Base-by-base conservation (phyloP, 208 protist genomes). In the Porcisia hertigi region DNA sequence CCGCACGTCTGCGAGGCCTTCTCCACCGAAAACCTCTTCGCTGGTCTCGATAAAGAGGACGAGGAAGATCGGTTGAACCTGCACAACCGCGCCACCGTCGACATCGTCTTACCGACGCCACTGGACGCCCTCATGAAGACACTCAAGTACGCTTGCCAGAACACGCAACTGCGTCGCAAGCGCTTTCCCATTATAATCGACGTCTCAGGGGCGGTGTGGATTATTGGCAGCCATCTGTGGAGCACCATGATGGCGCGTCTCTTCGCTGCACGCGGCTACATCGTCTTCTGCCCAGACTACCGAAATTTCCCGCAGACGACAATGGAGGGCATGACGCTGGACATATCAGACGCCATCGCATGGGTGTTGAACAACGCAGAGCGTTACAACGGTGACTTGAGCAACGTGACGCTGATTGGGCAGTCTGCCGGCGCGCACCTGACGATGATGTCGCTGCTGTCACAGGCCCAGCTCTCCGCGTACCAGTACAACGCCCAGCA, bases 201-300 rank as follows among this genome's bases (percentile, higher is more conserved):
- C 30, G 66, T 97, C 57, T 88, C 73, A 14, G 94, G 94, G 62
- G 92, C 84, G 16, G 89, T 86, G 12, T 97, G 94, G 92, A 97
- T 97, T 81, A 89, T 97, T 64, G 94, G 94, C 8, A 88, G 85
- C 65, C 80, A 95, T 53, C 80, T 95, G 41, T 97, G 94, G 92
- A 86, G 81, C 55, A 87, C 85, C 45, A 84, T 97, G 65, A 75
- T 97, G n/a, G 92, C 91, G 20, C 88, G 91, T 3, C 71, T 96
- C 14, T 76, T 97, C 5, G 85, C 92, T 14, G 77, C 84, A 47
- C 84, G 92, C 54, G 94, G 94, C 49, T 95, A 94, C 84, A 77
- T 96, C 43, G 92, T 96, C 18, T 96, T 97, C 83, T 94, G 89
- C 81, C 94, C 94, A 12, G 94, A 97, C 89, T 97, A 97, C 84